phyloP scores from a whole-genome alignment of 2,329 filamentous ascomycete genomes.

The Phialemoniopsis sp. region DNA sequence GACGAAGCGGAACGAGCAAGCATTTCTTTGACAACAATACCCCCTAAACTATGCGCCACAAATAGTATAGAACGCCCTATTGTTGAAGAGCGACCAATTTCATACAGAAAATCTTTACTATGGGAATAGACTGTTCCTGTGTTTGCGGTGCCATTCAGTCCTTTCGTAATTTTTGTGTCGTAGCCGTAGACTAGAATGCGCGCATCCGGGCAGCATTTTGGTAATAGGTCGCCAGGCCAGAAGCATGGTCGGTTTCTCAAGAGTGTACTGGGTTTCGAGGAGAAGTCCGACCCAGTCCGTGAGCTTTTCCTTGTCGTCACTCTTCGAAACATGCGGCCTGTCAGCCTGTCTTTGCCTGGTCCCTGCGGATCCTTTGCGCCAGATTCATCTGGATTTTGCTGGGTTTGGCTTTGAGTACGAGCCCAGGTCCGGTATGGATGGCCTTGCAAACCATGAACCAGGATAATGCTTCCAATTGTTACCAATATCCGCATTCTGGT shows the following conservation, averaged over 20 bases:
- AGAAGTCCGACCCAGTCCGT: no score
- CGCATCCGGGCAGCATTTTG: conserved; percentile 2
- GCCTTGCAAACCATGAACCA: conserved; percentile 4
- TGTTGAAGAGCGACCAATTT: background rate
- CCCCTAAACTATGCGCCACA: conserved; percentile 10
- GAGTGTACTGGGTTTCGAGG: no score
- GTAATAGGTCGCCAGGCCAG: conserved; percentile 7
- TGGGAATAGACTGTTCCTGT: conserved; percentile 7
- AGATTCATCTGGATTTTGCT: background rate
- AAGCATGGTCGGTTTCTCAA: background rate
- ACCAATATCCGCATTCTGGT: no score
- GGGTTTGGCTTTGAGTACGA: background rate
- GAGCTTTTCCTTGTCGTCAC: no score
- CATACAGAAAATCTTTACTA: conserved; percentile 7
- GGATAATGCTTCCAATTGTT: conserved; percentile 1
- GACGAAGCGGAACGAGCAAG: conserved; percentile 1
- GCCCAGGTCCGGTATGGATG: conserved; percentile 4
- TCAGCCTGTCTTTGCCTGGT: background rate
- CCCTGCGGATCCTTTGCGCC: background rate
- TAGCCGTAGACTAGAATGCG: conserved; percentile 7
- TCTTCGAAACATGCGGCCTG: no score
- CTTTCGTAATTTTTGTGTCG: conserved; percentile 4
- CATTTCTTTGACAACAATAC: conserved; percentile 12
- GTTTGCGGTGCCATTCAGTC: conserved; percentile 1
- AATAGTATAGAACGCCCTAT: conserved; percentile 5